A percentile compares a stretch with the other conserved stretches of the same genome.
Evolutionary conservation across 75 land plant species (phyloP).

Genomic region (Gnetum montanum): DNA sequence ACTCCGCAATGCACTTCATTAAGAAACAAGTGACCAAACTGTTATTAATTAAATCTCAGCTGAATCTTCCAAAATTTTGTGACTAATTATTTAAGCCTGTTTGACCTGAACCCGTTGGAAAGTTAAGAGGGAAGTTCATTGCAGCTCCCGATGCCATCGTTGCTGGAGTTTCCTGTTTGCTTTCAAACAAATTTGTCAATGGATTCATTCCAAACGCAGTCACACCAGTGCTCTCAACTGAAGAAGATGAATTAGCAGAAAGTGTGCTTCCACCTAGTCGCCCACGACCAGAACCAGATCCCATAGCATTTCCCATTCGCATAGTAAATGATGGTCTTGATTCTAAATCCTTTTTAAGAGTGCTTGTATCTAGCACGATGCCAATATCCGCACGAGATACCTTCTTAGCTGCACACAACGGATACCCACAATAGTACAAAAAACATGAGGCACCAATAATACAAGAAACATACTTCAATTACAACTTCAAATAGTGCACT

Average conservation of each 20-base stretch:
- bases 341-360: conserved; percentile 28
- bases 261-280: conserved; percentile 26
- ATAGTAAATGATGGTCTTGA: conserved; percentile 24
- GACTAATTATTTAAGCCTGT: conserved; percentile 13
- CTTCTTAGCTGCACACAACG: conserved; percentile 94
- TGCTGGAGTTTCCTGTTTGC: conserved; percentile 29
- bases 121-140: conserved; percentile 7
- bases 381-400: conserved; percentile 71
- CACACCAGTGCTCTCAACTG: conserved; percentile 6
- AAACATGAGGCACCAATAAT: neutral
- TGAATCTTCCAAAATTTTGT: conserved; percentile 33
- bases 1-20: too few species aligned
- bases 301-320: conserved; percentile 85
- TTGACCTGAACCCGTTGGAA: conserved; percentile 31
- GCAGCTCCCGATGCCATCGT: conserved; percentile 7
- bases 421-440: too few species aligned
- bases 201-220: neutral
- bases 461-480: neutral
- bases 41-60: conserved; percentile 16
- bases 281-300: conserved; percentile 62
- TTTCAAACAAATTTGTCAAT: conserved; percentile 9
- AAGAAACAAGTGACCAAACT: too few species aligned
- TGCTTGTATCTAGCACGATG: conserved; percentile 49
- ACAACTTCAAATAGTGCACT: neutral
- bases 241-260: conserved; percentile 19